Base-by-base conservation (phyloP, 192 early-diverging fungal species). In the Backusella luteola region DNA sequence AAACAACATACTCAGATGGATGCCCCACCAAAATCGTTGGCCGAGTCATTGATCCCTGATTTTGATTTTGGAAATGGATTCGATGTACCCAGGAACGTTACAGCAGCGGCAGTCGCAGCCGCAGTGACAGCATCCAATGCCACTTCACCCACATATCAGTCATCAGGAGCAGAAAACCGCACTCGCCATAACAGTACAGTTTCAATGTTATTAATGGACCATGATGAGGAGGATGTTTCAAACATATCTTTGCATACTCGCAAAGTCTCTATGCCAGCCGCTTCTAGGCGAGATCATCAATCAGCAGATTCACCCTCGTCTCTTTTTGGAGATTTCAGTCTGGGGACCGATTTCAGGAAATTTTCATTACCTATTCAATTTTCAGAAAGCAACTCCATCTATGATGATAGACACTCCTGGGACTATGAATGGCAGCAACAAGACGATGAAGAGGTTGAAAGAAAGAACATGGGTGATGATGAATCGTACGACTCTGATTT, bases 311-410 rank as follows among this genome's bases (percentile, higher is more conserved):
- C 78, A 70, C 41, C 66, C 17, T 69, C 78, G n/a, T 79, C 78
- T 36, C 39, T 79, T 34, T 79, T 79, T 75, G 78, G 78, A n/a
- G 78, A 79, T 41, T 78, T 78, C 68, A 52, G 66, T 49, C 38
- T 79, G 9, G 53, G 73, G 11, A 75, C 73, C 32, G 78, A 79
- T 79, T 79, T 79, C 56, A 71, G 19, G 35, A 79, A 74, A 69
- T 69, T 38, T 23, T 38, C 68, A 23, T 41, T 69, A n/a, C 68
- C 68, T 39, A 11, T 38, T 19, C 39, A 71, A 26, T 73, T 73
- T 19, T 32, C 63, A 52, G 52, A 44, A 17, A 39, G 73, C 12
- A 36, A 44, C 23, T 79, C 44, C 35, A 46, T 46, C 14, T 49
- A 74, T 73, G 69, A 79, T 17, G 71, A 74, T 32, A 38, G 34